These are phyloP conservation scores for Gossypium anomalum DNA, from an alignment of 345 rosid genomes.

Conservation along the genomic window DNA sequence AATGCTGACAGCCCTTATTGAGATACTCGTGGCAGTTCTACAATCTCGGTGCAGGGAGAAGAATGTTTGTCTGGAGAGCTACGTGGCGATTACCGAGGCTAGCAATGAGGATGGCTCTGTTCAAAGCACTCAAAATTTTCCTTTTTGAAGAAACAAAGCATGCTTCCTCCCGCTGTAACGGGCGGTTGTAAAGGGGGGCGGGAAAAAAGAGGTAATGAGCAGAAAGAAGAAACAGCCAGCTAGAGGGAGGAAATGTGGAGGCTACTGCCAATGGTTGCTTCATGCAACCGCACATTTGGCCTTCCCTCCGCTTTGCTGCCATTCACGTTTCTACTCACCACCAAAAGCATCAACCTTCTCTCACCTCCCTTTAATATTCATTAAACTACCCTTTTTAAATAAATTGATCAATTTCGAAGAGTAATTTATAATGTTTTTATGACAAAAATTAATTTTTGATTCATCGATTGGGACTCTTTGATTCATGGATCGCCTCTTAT, in stretches of 20 bases:
- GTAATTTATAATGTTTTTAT: too few species aligned
- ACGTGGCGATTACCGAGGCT: not conserved
- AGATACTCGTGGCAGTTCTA: not conserved
- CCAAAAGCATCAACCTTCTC: not conserved
- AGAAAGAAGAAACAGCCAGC: not conserved
- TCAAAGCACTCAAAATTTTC: not conserved
- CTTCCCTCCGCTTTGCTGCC: not conserved
- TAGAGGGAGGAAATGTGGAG: conserved; percentile 33
- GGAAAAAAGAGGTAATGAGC: conserved; percentile 1
- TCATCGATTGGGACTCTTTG: not conserved
- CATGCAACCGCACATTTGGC: conserved; percentile 69
- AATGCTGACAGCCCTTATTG: not conserved
- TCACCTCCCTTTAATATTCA: not conserved
- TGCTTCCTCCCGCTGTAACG: not conserved
- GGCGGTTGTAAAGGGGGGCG: conserved; percentile 17
- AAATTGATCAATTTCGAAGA: not conserved
- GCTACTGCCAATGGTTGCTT: conserved; percentile 14
- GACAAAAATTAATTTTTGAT: too few species aligned
- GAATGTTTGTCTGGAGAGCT: not conserved
- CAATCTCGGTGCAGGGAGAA: not conserved
- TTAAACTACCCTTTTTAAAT: too few species aligned
- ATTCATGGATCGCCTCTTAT: not conserved
- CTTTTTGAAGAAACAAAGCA: too few species aligned
- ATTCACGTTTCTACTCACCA: not conserved
- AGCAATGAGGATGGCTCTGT: not conserved